Percentiles rank a stretch among this genome's conserved stretches.
These are phyloP conservation scores for Rhizopogon salebrosus DNA, from an alignment of 768 basidiomycete genomes.

Conservation along the genomic window DNA sequence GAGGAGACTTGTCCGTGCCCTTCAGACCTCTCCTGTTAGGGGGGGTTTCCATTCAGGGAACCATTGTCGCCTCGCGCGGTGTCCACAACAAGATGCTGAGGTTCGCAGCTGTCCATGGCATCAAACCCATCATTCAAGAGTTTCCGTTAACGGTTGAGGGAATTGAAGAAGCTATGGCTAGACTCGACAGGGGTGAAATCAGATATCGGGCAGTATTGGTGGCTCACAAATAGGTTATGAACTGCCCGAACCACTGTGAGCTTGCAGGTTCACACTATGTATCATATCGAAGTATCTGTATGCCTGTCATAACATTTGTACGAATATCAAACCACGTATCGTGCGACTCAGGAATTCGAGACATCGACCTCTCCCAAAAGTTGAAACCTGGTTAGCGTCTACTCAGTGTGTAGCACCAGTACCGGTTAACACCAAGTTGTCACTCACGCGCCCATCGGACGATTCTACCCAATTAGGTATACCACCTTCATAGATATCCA, in stretches of 20 bases:
- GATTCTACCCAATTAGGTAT: no score
- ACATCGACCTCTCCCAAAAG: no score
- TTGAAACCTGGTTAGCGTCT: no score
- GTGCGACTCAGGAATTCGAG: no score
- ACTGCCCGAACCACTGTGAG: neutral
- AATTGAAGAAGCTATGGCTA: constrained; percentile 23
- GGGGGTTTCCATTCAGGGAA: constrained; percentile 22
- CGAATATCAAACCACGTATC: no score
- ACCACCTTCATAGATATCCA: no score
- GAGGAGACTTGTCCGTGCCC: constrained; percentile 18
- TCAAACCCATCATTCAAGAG: constrained; percentile 25
- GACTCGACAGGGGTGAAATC: constrained; percentile 19
- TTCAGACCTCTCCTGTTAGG: constrained; percentile 8
- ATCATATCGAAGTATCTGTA: neutral
- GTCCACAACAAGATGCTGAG: constrained; percentile 27
- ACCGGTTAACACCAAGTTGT: no score
- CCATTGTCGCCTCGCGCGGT: constrained; percentile 18
- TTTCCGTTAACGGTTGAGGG: constrained; percentile 28
- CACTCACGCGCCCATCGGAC: no score
- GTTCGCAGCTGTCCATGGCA: constrained; percentile 26
- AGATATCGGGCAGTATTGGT: constrained; percentile 29
- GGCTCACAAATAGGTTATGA: neutral
- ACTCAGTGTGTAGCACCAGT: no score
- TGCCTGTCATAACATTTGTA: no score
- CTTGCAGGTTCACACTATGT: no score